Conservation (phyloP, 2,329 filamentous ascomycete genomes). For the Penicillium brasilianum region DNA sequence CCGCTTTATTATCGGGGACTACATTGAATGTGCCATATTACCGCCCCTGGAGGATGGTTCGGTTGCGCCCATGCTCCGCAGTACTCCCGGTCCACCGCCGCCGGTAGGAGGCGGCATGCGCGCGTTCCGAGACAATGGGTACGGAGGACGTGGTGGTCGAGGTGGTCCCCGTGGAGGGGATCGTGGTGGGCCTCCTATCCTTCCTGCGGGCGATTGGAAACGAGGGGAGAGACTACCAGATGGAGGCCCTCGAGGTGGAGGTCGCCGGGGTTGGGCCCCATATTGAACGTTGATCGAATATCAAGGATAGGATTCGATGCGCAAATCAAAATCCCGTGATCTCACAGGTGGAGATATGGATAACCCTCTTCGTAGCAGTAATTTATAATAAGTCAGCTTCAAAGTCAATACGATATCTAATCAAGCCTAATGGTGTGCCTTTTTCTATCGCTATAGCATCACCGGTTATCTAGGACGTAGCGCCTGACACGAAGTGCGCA, state of each 20-base stretch:
- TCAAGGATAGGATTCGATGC: not conserved
- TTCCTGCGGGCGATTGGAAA: conserved; percentile 53
- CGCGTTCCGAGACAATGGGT: conserved; percentile 54
- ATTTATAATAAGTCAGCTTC: conserved; percentile 24
- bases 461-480: not conserved
- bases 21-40: conserved; percentile 79
- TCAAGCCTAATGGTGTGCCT: not conserved
- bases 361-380: conserved; percentile 13
- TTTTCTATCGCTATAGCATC: not conserved
- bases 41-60: conserved; percentile 75
- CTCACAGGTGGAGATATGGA: conserved; percentile 2
- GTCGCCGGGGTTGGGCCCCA: conserved; percentile 50
- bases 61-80: conserved; percentile 60
- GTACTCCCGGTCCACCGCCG: conserved; percentile 41
- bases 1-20: conserved; percentile 87
- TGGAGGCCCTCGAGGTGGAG: conserved; percentile 36
- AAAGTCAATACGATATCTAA: conserved; percentile 5
- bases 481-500: not conserved
- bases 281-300: conserved; percentile 34
- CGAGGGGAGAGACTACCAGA: conserved; percentile 55
- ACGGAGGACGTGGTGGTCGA: conserved; percentile 47
- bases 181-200: conserved; percentile 43
- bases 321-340: not conserved
- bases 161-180: conserved; percentile 50
- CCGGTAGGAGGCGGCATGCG: conserved; percentile 48